phyloP scores from a whole-genome alignment of 1,139 yeast genomes.

The Pichia sp. region DNA sequence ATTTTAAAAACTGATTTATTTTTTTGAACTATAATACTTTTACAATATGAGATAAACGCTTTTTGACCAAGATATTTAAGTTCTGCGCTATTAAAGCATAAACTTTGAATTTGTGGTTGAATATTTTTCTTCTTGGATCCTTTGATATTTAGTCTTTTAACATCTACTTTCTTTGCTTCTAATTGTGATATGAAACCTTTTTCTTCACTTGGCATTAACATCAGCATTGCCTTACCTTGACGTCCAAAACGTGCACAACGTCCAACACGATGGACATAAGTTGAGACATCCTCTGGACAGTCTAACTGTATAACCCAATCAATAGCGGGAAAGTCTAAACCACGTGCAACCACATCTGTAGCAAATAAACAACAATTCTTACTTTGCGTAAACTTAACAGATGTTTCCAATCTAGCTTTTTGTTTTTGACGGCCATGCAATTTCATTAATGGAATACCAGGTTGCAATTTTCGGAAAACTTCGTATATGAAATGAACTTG shows the following conservation, averaged over 20 bases:
- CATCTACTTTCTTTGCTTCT: slow-evolving; percentile 56
- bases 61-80: slow-evolving; percentile 91
- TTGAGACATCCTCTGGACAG: slow-evolving; percentile 93
- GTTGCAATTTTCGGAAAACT: slow-evolving; percentile 84
- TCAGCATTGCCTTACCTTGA: slow-evolving; percentile 75
- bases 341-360: slow-evolving; percentile 96
- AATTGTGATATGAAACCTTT: slow-evolving; percentile 68
- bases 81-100: slow-evolving; percentile 88
- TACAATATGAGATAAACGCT: slow-evolving; percentile 86
- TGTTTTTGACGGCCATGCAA: slow-evolving; percentile 95
- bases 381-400: slow-evolving; percentile 77
- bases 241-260: slow-evolving; percentile 94
- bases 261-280: slow-evolving; percentile 95
- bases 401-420: slow-evolving; percentile 84
- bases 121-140: slow-evolving; percentile 74
- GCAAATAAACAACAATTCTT: slow-evolving; percentile 88
- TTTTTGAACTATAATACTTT: slow-evolving; percentile 78
- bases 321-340: slow-evolving; percentile 93
- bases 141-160: slow-evolving; percentile 68
- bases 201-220: slow-evolving; percentile 81
- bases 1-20: slow-evolving; percentile 82
- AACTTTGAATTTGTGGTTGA: slow-evolving; percentile 76
- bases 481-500: slow-evolving; percentile 95
- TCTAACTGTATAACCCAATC: slow-evolving; percentile 98
- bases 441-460: slow-evolving; percentile 90